These are phyloP conservation scores for Cystobasidium pallidum DNA, from an alignment of 1,284 basidiomycete species.

Conservation along the genomic window DNA sequence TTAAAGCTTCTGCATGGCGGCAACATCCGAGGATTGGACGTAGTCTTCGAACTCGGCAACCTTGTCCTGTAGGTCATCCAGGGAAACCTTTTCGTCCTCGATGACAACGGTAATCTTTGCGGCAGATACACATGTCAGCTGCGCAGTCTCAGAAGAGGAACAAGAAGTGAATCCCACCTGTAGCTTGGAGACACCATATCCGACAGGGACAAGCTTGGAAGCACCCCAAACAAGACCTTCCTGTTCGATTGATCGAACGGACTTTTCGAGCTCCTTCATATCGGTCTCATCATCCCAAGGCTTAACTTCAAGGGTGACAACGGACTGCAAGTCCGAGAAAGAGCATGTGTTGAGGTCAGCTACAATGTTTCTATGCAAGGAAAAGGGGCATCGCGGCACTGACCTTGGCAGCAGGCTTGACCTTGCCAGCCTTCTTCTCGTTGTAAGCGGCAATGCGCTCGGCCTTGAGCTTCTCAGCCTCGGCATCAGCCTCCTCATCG, in stretches of 20 bases:
- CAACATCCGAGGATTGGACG: slow-evolving; percentile 88
- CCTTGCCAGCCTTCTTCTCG: slow-evolving; percentile 81
- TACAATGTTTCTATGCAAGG: too few relatives aligned
- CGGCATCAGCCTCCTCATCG: slow-evolving; percentile 84
- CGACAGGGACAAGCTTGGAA: slow-evolving; percentile 64
- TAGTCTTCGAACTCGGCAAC: slow-evolving; percentile 80
- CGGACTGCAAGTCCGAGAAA: slow-evolving; percentile 66
- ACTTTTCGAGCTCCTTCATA: slow-evolving; percentile 81
- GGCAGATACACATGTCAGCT: background rate
- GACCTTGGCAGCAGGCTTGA: slow-evolving; percentile 84
- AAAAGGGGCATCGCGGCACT: slow-evolving; percentile 51
- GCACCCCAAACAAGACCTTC: slow-evolving; percentile 92
- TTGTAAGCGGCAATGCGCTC: slow-evolving; percentile 94
- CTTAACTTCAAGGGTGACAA: slow-evolving; percentile 87
- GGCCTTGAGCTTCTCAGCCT: slow-evolving; percentile 91
- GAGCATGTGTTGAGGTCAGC: too few relatives aligned
- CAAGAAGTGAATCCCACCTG: slow-evolving; percentile 54
- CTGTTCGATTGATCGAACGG: slow-evolving; percentile 83
- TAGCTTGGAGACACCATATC: slow-evolving; percentile 88
- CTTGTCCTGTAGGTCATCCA: slow-evolving; percentile 90
- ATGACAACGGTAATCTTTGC: slow-evolving; percentile 84
- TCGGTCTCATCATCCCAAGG: slow-evolving; percentile 95
- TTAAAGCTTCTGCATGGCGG: slow-evolving; percentile 49
- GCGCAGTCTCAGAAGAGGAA: background rate
- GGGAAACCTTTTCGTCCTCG: slow-evolving; percentile 93